These are phyloP conservation scores for Limtongia smithiae DNA, from an alignment of 805 yeast species.

Conservation along the genomic window DNA sequence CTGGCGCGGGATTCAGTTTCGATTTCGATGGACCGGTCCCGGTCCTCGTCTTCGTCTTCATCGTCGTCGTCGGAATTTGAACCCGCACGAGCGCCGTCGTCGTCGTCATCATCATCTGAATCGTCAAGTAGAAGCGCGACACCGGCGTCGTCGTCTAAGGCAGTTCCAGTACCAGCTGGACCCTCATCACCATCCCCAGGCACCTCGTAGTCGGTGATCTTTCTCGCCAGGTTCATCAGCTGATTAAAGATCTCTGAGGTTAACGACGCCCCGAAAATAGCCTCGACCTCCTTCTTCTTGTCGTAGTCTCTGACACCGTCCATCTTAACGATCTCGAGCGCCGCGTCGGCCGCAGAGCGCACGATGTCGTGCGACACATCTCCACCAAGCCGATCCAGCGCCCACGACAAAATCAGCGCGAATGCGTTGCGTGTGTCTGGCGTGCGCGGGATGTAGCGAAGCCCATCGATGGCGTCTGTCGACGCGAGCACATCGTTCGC, in stretches of 20 bases:
- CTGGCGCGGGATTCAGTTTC: conserved; percentile 34
- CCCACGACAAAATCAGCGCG: conserved; percentile 58
- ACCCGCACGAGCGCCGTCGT: conserved; percentile 27
- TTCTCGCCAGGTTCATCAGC: conserved; percentile 44
- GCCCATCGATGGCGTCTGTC: conserved; percentile 42
- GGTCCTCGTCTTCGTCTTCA: conserved; percentile 35
- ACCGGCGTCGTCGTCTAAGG: conserved; percentile 42
- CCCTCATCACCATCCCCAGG: conserved; percentile 27
- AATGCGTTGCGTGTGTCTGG: conserved; percentile 50
- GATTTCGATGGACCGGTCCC: conserved; percentile 27
- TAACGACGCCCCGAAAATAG: conserved; percentile 45
- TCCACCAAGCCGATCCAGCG: conserved; percentile 52
- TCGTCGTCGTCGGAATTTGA: conserved; percentile 34
- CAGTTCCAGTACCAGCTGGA: conserved; percentile 17
- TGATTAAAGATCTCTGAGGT: conserved; percentile 47
- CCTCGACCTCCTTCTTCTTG: conserved; percentile 51
- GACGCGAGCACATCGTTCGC: conserved; percentile 34
- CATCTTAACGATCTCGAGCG: conserved; percentile 53
- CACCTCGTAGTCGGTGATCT: conserved; percentile 49
- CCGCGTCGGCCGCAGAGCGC: conserved; percentile 65
- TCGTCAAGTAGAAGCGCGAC: conserved; percentile 46
- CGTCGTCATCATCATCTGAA: conserved; percentile 46
- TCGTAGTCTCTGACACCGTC: conserved; percentile 43
- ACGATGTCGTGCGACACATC: conserved; percentile 77
- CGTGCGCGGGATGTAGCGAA: conserved; percentile 62